Evolutionary conservation across 805 yeast species (phyloP).

Genomic region (Myxozyma neglecta): DNA sequence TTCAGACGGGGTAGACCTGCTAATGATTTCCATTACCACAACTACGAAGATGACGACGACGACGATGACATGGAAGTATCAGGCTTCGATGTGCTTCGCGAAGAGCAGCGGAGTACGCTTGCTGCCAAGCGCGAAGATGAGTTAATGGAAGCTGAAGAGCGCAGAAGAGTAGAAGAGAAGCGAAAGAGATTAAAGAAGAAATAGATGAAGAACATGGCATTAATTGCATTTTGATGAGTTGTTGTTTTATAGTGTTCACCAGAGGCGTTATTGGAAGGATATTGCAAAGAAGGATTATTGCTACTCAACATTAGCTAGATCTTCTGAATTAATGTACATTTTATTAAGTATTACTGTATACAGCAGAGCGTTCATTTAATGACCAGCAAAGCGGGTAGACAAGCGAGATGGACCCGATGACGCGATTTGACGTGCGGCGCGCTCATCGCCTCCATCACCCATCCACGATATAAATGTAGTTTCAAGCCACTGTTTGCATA

Average conservation of each 20-base stretch:
- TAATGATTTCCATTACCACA: not conserved
- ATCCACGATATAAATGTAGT: not conserved
- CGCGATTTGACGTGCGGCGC: slow-evolving; percentile 16
- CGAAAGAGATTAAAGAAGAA: slow-evolving; percentile 10
- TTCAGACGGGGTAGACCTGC: slow-evolving; percentile 52
- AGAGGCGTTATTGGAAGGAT: too few relatives aligned
- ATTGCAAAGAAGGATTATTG: too few relatives aligned
- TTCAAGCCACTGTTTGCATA: not conserved
- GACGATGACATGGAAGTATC: slow-evolving; percentile 86
- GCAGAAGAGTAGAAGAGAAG: slow-evolving; percentile 29
- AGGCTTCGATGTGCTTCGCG: slow-evolving; percentile 82
- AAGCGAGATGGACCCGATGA: not conserved
- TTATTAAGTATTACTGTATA: not conserved
- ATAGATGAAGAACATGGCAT: not conserved
- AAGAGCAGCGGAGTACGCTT: slow-evolving; percentile 68
- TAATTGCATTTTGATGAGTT: not conserved
- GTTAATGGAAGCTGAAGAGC: slow-evolving; percentile 51
- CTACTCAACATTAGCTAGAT: too few relatives aligned
- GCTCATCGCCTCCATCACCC: not conserved
- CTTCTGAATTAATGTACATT: not conserved
- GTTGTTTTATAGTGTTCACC: not conserved
- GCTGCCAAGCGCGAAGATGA: slow-evolving; percentile 76
- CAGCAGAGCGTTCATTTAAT: not conserved
- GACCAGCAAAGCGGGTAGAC: not conserved
- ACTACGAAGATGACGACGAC: slow-evolving; percentile 41